phyloP scores from a whole-genome alignment of 2,329 filamentous ascomycete species.

The Colletotrichum sublineola region DNA sequence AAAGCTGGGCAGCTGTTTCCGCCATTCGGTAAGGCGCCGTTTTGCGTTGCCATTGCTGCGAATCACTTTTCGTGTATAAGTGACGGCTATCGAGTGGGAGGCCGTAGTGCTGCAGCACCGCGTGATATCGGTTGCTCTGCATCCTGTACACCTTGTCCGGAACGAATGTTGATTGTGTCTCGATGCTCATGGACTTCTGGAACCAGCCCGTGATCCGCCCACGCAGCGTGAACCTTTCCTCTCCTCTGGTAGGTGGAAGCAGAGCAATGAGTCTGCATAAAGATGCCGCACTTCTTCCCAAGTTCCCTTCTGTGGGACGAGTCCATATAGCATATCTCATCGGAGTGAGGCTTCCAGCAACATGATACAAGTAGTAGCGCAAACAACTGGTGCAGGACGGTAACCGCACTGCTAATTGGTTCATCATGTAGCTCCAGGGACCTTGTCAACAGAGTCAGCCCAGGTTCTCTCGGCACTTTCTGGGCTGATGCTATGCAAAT shows the following conservation, averaged over 20 bases:
- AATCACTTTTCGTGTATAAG: conserved; percentile 89
- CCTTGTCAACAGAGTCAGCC: conserved; percentile 2
- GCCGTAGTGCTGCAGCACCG: conserved; percentile 84
- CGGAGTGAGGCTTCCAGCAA: conserved; percentile 1
- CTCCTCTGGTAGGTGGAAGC: conserved; percentile 72
- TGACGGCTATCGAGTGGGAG: conserved; percentile 86
- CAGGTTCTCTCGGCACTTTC: conserved; percentile 15
- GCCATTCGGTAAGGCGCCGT: not conserved
- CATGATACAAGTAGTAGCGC: not conserved
- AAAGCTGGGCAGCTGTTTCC: not conserved
- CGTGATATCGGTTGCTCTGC: conserved; percentile 85
- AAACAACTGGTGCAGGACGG: not conserved
- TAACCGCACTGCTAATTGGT: conserved; percentile 1
- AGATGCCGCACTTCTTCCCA: conserved; percentile 51
- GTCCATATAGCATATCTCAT: conserved; percentile 15
- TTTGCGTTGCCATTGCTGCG: conserved; percentile 65
- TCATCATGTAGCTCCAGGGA: conserved; percentile 15
- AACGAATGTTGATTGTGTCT: conserved; percentile 68
- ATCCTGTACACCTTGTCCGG: conserved; percentile 81
- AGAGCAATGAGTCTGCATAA: conserved; percentile 81
- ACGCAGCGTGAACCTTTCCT: conserved; percentile 35
- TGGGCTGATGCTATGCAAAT: too few relatives aligned
- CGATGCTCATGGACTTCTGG: conserved; percentile 46
- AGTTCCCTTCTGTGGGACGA: not conserved
- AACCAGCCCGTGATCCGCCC: conserved; percentile 8